These are phyloP conservation scores for Colletotrichum caudatum DNA, from an alignment of 2,329 filamentous ascomycete species.

Conservation along the genomic window DNA sequence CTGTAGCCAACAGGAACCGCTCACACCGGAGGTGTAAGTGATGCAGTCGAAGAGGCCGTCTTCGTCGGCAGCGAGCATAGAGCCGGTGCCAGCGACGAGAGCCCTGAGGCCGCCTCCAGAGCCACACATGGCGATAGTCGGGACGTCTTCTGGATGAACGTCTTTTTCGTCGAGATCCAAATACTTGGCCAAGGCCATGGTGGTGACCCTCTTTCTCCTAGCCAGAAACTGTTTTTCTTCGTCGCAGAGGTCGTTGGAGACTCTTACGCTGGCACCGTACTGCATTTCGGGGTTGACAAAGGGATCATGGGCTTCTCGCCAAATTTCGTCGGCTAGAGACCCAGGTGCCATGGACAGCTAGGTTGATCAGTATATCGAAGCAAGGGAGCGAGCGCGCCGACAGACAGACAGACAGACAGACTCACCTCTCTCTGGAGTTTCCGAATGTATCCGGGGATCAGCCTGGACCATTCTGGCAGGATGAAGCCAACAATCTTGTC, in stretches of 20 bases:
- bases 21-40: slow-evolving; percentile 95
- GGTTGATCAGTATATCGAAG: not conserved
- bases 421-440: slow-evolving; percentile 82
- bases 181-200: slow-evolving; percentile 83
- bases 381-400: not conserved
- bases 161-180: slow-evolving; percentile 81
- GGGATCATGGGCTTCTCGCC: slow-evolving; percentile 89
- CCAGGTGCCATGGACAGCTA: slow-evolving; percentile 84
- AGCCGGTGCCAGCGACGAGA: slow-evolving; percentile 90
- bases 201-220: slow-evolving; percentile 76
- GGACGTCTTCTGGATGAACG: slow-evolving; percentile 93
- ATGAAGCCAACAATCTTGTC: slow-evolving; percentile 77
- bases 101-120: slow-evolving; percentile 93
- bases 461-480: slow-evolving; percentile 84
- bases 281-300: slow-evolving; percentile 87
- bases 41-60: slow-evolving; percentile 92
- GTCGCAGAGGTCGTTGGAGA: slow-evolving; percentile 83
- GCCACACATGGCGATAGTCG: slow-evolving; percentile 92
- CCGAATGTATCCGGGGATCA: slow-evolving; percentile 79
- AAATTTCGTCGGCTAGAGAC: slow-evolving; percentile 91
- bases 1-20: slow-evolving; percentile 96
- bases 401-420: not conserved
- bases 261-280: slow-evolving; percentile 83
- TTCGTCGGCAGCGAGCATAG: slow-evolving; percentile 84
- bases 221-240: slow-evolving; percentile 83